Base-by-base conservation (phyloP, 2,329 filamentous ascomycete species). In the Parastagonospora avenae region DNA sequence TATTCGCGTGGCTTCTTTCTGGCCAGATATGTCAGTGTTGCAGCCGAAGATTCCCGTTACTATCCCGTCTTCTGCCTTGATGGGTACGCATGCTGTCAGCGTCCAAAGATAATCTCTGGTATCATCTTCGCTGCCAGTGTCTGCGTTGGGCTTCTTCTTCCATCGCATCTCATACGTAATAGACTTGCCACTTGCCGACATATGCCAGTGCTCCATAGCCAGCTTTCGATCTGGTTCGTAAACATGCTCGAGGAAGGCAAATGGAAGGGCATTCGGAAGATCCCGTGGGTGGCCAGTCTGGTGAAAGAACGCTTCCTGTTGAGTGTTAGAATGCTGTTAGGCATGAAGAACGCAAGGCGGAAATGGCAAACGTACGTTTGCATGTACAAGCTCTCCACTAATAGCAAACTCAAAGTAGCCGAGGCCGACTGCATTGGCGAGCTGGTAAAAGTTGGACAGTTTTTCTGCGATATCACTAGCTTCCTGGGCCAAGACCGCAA, bases 161-260 rank as follows among this genome's bases (percentile, higher is more conserved):
- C 64, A 68, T 39, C 63, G 49, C 52, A 67, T 62, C 38, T 68
- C 65, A 39, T 66, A 68, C 8, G 62, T 64, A 7, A 58, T 49
- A 5, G 58, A 57, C 24, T 41, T 45, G 8, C 63, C 63, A 27
- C 51, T 47, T 8, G 59, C 19, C 9, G 66, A 43, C 6, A 37
- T 58, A 16, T 64, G 54, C 65, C 63, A 68, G 12, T 40, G 33
- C 6, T 42, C 32, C 8, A 46, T 46, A 14, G 48, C 30, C 37
- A 41, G 42, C 6, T 39, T 19, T 28, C 41, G 8, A n/a, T 55
- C 52, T n/a, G 36, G 44, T 16, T 49, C 46, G 14, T 49, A 46
- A 12, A 55, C 39, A n/a, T 16, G 43, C 10, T 55, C 49, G 15
- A 46, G 39, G 14, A 49, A 55, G 16, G 52, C 24, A 32, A 52